Evolutionary conservation across 2,329 filamentous ascomycete species (phyloP).

Genomic region (Fusarium gaditjirri): DNA sequence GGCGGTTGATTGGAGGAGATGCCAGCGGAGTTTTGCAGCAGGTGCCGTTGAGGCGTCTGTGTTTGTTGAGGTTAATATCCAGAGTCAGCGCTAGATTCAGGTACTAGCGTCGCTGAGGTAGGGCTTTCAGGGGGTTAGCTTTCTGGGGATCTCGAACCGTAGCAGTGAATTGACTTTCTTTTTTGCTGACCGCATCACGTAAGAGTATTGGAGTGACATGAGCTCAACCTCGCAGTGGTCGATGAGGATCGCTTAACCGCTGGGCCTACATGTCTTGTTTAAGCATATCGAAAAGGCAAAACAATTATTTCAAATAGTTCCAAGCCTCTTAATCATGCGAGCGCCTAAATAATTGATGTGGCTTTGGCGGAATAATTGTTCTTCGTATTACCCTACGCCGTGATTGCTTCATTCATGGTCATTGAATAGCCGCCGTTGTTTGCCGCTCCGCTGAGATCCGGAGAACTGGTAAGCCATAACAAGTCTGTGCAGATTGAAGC

Average conservation of each 20-base stretch:
- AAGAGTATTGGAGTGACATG: background rate
- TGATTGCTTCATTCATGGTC: background rate
- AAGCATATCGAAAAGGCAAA: background rate
- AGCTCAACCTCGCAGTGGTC: background rate
- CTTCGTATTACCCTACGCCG: background rate
- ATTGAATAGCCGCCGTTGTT: background rate
- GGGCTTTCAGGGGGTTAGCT: background rate
- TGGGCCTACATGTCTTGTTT: background rate
- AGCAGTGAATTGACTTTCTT: background rate
- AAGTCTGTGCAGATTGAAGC: background rate
- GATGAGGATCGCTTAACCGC: background rate
- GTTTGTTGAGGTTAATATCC: background rate
- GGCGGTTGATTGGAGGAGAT: background rate
- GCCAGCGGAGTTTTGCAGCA: background rate
- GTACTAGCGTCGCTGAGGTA: background rate
- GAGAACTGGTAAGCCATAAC: background rate
- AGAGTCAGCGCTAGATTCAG: slow-evolving; percentile 1
- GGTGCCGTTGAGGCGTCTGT: background rate
- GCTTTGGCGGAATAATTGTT: background rate
- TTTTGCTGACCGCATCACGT: background rate
- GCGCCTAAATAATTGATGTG: background rate
- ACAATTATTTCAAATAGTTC: background rate
- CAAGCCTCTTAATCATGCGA: background rate
- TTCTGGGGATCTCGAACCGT: background rate
- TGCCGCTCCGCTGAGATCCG: background rate